Base-by-base conservation (phyloP, 306 rosid species). In the Prunus mira region DNA sequence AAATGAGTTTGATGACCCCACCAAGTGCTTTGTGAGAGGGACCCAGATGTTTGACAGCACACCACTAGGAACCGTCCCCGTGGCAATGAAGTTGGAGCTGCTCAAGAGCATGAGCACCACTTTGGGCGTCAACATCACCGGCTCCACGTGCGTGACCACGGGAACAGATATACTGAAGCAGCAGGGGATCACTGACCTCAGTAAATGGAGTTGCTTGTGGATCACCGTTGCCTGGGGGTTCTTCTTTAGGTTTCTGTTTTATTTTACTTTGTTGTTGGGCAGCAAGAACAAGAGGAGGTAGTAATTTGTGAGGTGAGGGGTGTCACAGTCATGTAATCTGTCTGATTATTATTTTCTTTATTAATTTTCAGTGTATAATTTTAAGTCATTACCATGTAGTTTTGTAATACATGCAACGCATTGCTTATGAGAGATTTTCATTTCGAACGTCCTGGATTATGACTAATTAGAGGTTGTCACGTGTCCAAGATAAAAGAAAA, bases 181-280 rank as follows among this genome's bases (percentile, higher is more conserved):
- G 71, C 96, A 94, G 66, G 97, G 97, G 32, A 74, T 94, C 43
- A 90, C 95, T 2, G 88, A 92, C 47, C 74, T 94, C 0, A 81
- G 77, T 38, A 94, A 91, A 57, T 94, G 98, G 98, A 81, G 46
- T 52, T 94, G 98, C 85, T 38, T 94, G 14, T 90, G 88, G 89
- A 63, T 94, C 12, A 90, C 91, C 0, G 2, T 91, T 25, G 97
- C 98, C 11, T 90, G 90, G 95, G 98, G 98, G 0, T 92, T 94
- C 64, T 83, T 94, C 83, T 94, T 92, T 56, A 88, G 98, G 7
- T 65, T 94, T 71, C 81, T 94, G 18, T 94, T 94, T 84, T 94
- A 94, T 69, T 45, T 90, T 71, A 54, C 89, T 0, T 52, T 94
- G 56, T 75, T 90, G 67, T 64, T 90, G 25, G 95, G 98, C 1